Base-by-base conservation (phyloP, 331 rosid species). In the Spiraea crenata region DNA sequence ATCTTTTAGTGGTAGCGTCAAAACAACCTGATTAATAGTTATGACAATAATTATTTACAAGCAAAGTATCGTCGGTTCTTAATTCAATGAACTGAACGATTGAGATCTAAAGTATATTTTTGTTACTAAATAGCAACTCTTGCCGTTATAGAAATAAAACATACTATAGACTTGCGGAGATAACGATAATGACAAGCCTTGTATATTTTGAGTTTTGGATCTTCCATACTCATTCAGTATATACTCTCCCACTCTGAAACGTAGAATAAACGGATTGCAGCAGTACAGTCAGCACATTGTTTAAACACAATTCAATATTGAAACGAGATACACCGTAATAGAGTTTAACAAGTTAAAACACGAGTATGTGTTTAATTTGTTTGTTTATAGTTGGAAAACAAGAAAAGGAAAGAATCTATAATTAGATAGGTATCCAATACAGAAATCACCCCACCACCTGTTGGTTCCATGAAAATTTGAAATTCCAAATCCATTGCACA, bases 131-230 rank as follows among this genome's bases (percentile, higher is more conserved):
- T 14, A 58, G 37, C 0, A 16, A 58, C 5, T 35, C 5, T 37
- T 37, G 0, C 0, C 0, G 2, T 58, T 58, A 37, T 3, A 16
- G 4, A 60, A 38, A 0, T 0, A 0, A 8, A 16, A 16, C 7
- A 1, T 5, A 38, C 31, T 25, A 25, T 25, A 15, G 38, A 58
- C 1, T 6, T 10, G 10, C 3, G 0, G 9, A 4, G 37, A 31
- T 25, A 3, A n/a, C 15, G 15, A 9, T 61, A 2, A 25, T 3
- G 7, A 12, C 7, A 44, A 42, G 40, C 10, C 17, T 42, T 0
- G 17, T 63, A 19, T 19, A 2, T 9, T 4, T 10, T n/a, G 17
- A 0, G 3, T 25, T 31, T 25, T 34, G 0, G 0, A 4, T 7
- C 4, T 31, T 65, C 0, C 0, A 0, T 3, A 0, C 3, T 34